Evolutionary conservation across 2,329 filamentous ascomycete species (phyloP), one percentile per base, ranked within the genome.

Genomic region (Colletotrichum tamarilloi): DNA sequence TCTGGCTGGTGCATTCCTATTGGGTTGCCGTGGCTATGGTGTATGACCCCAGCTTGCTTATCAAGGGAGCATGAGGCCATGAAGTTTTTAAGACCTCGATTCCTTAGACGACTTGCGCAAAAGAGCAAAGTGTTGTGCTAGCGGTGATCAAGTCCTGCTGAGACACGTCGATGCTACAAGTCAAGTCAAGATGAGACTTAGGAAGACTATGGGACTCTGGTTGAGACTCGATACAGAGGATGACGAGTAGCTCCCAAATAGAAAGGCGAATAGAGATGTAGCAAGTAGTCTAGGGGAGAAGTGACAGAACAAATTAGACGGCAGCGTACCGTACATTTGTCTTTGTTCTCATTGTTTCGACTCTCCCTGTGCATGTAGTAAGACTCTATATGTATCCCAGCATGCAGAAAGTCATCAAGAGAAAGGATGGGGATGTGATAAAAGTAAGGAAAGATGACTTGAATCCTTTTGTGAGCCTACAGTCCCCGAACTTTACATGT

Each of bases 81-180:
- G 6, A 16, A n/a, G 42, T 9, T n/a, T 0, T 0, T 3, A n/a
- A 9, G 19, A n/a, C 8, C 14, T n/a, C 14, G 19, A 46, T 46
- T 19, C 4, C 6, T 8, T 19, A 1, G 3, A 46, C 7, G 14
- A n/a, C 3, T 46, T 19, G 7, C 4, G 3, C 14, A 5, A 42
- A 38, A 42, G 14, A 42, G 14, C 38, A 42, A 12, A 2, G 8
- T 9, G 8, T 32, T 32, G 30, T 32, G 30, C 30, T 32, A 1
- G 8, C 30, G 30, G 2, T 32, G 30, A 32, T 32, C 9, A 3
- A 32, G 30, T 32, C 1, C 30, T 42, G 5, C 35, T 1, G 38
- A 19, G 38, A 42, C 38, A 42, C 6, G 16, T 19, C 14, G 16
- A 42, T 42, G 14, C 6, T 19, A 19, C 6, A 42, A 42, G 38